Evolutionary conservation across 768 basidiomycete species (phyloP), one percentile per base, ranked within the genome.

Genomic region (Hirschioporus abietinus): DNA sequence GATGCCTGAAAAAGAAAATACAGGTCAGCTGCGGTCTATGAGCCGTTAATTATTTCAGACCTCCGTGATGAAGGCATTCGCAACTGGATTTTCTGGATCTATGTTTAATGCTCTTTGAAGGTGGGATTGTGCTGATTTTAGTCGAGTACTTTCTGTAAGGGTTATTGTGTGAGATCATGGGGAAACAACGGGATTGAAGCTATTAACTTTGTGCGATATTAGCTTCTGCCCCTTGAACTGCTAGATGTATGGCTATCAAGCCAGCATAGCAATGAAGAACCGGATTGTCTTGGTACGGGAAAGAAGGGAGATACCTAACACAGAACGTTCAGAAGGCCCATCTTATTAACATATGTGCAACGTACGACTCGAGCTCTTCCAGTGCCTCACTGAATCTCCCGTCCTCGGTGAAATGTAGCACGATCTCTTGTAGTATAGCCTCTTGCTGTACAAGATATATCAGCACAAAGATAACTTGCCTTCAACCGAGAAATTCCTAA

Each of bases 331-430:
- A 8, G 23, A 8, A 65, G 67, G 63, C 60, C 60, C 63, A 25
- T 68, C n/a, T 69, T 52, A 23, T 58, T 57, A 30, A 18, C 58
- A 52, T 58, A 35, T 25, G n/a, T 27, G 63, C 59, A 20, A 76
- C 85, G 69, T 77, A 95, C 93, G 95, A 82, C 73, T 95, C 92
- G 15, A 96, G 78, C 73, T 97, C 92, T 68, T 93, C 90, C 65
- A 95, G 78, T 0, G 95, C 95, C 64, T 89, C 86, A 66, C 82
- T 81, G 71, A 90, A 81, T 72, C 81, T 82, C 5, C 80, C 83
- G 23, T 81, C 74, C 23, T 83, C 70, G 66, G 95, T 86, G 24
- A 95, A 79, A 35, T 86, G 81, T 26, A 94, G 81, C 10, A 91
- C 78, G 3, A 96, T 77, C 72, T 96, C 93, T 70, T 86, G 85